Conservation (phyloP, 176 grass and related monocot species). For the Panicum miliaceum region DNA sequence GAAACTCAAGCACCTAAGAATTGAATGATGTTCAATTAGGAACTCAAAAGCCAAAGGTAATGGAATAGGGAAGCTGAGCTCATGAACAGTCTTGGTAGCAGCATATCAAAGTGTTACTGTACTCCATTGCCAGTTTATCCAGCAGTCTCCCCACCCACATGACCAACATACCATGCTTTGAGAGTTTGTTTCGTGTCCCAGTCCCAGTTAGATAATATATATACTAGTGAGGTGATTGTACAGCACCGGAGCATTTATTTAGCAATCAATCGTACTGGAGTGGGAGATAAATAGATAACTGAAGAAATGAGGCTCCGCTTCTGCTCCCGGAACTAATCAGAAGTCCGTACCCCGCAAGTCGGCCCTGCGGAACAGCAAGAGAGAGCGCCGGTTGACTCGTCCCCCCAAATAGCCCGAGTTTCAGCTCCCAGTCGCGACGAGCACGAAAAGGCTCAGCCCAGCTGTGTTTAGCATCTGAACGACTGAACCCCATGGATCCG, state of each 20-base stretch:
- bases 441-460: background rate
- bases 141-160: background rate
- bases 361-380: background rate
- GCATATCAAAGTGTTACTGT: background rate
- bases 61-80: background rate
- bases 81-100: background rate
- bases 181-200: background rate
- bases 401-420: background rate
- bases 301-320: background rate
- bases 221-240: background rate
- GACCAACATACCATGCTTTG: background rate
- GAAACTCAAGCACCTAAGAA: background rate
- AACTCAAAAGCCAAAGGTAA: conserved; percentile 10
- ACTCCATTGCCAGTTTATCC: background rate
- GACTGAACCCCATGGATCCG: background rate
- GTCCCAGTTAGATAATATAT: too few relatives aligned
- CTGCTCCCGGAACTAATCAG: conserved; percentile 5
- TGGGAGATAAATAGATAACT: background rate
- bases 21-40: background rate
- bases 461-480: background rate
- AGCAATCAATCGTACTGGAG: background rate
- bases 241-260: conserved; percentile 25
- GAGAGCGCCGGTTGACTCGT: background rate
- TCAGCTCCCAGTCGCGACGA: background rate
- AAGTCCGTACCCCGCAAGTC: background rate